Evolutionary conservation across 257 asterid species (phyloP).

Genomic region (Leonotis leonurus): DNA sequence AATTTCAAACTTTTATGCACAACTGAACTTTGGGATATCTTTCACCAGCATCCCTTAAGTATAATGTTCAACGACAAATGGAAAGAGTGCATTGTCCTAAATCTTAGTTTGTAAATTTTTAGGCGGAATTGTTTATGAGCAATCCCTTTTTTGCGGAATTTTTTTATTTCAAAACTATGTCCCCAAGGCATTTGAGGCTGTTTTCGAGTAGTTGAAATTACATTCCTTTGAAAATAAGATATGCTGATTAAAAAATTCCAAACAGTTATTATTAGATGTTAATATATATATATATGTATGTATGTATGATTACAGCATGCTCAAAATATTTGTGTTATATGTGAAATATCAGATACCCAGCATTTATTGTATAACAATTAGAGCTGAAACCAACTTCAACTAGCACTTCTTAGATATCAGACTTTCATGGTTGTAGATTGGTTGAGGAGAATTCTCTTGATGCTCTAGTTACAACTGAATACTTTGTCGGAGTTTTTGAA

Average conservation of each 20-base stretch:
- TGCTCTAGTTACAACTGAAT: not conserved
- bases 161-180: not conserved
- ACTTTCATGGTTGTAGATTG: not conserved
- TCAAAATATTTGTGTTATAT: not conserved
- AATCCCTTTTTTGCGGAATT: not conserved
- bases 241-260: not conserved
- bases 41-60: conserved; percentile 5
- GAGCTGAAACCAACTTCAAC: not conserved
- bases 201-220: too few relatives aligned
- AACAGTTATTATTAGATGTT: not conserved
- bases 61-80: not conserved
- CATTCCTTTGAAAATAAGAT: not conserved
- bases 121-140: not conserved
- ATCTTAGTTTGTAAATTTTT: not conserved
- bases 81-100: not conserved
- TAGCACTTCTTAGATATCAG: not conserved
- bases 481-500: not conserved
- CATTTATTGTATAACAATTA: not conserved
- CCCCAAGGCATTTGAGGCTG: too few relatives aligned
- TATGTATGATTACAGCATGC: not conserved
- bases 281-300: too few relatives aligned
- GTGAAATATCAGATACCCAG: not conserved
- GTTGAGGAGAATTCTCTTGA: not conserved
- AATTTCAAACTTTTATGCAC: not conserved
- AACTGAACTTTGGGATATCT: not conserved